Evolutionary conservation across 2,329 filamentous ascomycete species (phyloP).

Genomic region (Neofusicoccum parvum): DNA sequence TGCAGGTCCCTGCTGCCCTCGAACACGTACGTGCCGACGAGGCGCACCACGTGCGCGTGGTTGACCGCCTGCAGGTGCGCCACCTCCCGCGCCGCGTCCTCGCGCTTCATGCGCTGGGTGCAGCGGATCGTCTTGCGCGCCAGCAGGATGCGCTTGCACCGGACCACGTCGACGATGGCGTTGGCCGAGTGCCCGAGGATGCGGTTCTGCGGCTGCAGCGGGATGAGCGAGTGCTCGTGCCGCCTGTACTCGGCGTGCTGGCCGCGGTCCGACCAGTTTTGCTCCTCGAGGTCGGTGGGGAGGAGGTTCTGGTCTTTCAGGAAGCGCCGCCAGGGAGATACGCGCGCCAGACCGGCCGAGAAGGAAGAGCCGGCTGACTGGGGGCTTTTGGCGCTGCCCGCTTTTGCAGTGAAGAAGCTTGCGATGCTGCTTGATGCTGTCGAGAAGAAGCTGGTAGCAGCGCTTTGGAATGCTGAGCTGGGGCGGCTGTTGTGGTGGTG

Average conservation of each 20-base stretch:
- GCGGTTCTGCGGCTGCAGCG: background rate
- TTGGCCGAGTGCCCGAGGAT: constrained; percentile 22
- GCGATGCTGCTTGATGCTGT: background rate
- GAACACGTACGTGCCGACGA: constrained; percentile 28
- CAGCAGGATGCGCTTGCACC: constrained; percentile 24
- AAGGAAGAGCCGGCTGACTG: background rate
- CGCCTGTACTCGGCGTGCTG: constrained; percentile 20
- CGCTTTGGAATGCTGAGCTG: no score
- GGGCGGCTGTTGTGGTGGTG: no score
- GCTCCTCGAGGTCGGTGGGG: constrained; percentile 26
- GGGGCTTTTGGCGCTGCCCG: background rate
- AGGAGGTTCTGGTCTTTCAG: background rate
- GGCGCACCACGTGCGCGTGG: constrained; percentile 25
- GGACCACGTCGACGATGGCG: constrained; percentile 26
- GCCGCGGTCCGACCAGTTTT: constrained; percentile 31
- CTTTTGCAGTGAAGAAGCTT: background rate
- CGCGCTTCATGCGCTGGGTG: constrained; percentile 21
- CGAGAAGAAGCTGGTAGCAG: no score
- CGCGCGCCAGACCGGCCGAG: background rate
- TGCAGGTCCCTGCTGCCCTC: constrained; percentile 22
- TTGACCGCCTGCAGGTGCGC: constrained; percentile 24
- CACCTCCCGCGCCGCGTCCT: constrained; percentile 25
- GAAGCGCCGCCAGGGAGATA: background rate
- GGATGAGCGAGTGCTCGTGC: constrained; percentile 4
- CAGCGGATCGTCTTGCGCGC: constrained; percentile 28